Conservation (phyloP, 257 asterid species). For the Gynochthodes officinalis region DNA sequence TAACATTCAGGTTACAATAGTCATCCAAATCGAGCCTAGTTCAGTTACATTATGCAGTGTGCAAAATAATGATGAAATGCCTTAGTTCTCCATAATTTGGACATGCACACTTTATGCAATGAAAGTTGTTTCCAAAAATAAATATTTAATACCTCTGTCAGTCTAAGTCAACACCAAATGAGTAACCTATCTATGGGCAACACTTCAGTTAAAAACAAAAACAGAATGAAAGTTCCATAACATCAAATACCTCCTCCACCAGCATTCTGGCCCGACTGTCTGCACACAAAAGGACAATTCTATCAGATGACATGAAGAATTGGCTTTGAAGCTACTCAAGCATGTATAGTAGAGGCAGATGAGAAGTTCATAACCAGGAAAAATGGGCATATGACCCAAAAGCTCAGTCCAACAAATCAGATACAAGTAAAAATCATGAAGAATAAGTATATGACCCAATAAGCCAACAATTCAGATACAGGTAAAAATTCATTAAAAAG, state of each 20-base stretch:
- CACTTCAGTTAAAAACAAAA: neutral
- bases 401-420: neutral
- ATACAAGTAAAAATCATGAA: neutral
- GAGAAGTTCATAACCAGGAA: neutral
- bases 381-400: neutral
- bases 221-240: neutral
- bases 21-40: neutral
- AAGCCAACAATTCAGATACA: neutral
- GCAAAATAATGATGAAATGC: neutral
- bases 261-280: constrained; percentile 36
- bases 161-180: neutral
- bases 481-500: neutral
- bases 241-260: constrained; percentile 32
- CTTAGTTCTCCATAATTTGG: neutral
- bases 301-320: constrained; percentile 3
- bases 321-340: neutral
- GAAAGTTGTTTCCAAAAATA: neutral
- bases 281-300: constrained; percentile 17
- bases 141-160: neutral
- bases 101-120: neutral
- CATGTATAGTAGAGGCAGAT: neutral
- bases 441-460: neutral
- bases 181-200: neutral
- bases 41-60: neutral
- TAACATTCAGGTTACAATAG: neutral